Percentiles rank a stretch among this genome's conserved stretches.
phyloP scores from a whole-genome alignment of 2,329 filamentous ascomycete genomes.

The Hymenoscyphus linearis region DNA sequence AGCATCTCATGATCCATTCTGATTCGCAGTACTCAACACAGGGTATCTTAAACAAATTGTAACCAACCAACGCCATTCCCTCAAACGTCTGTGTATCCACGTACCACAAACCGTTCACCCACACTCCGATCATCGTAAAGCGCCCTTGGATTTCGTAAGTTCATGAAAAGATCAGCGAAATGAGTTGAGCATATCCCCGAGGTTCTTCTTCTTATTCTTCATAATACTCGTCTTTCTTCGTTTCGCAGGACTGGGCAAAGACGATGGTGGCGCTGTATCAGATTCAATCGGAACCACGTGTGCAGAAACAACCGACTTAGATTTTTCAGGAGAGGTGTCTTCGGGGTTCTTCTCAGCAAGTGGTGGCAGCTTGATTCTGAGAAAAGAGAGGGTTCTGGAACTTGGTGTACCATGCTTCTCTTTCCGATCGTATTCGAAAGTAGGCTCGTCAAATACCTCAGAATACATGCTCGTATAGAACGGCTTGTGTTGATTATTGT shows the following conservation, averaged over 20 bases:
- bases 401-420: neutral
- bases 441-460: neutral
- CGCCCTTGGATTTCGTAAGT: neutral
- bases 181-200: slow-evolving; percentile 21
- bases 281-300: neutral
- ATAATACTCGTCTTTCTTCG: slow-evolving; percentile 4
- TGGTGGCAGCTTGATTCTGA: slow-evolving; percentile 14
- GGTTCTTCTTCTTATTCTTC: slow-evolving; percentile 21
- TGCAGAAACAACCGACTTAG: neutral
- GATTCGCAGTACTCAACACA: neutral
- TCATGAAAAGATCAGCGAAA: slow-evolving; percentile 10
- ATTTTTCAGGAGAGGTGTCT: neutral
- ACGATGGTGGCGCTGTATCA: neutral
- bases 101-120: neutral
- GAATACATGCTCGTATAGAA: slow-evolving; percentile 9
- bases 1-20: neutral
- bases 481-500: slow-evolving; percentile 4
- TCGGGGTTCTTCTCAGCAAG: neutral
- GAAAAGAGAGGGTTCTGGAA: slow-evolving; percentile 9
- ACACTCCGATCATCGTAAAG: neutral
- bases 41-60: slow-evolving; percentile 2
- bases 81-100: neutral
- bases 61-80: neutral
- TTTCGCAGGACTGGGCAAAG: slow-evolving; percentile 2
- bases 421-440: slow-evolving; percentile 1